Evolutionary conservation across 2,329 filamentous ascomycete species (phyloP).

Genomic region (Cytospora schulzeri): DNA sequence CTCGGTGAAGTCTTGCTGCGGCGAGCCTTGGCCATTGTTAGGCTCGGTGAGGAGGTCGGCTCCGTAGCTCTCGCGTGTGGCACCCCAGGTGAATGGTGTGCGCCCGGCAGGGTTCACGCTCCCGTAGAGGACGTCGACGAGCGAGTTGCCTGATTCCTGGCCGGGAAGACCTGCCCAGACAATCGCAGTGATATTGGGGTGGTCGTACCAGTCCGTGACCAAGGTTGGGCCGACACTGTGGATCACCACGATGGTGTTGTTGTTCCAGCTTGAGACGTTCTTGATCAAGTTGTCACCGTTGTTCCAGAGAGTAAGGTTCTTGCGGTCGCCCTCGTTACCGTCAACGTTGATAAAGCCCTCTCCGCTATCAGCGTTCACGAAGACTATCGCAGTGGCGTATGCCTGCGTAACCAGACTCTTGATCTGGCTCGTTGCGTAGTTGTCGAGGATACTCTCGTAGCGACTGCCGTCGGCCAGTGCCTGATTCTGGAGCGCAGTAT

Average conservation of each 20-base stretch:
- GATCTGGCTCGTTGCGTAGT: constrained; percentile 64
- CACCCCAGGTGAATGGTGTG: constrained; percentile 79
- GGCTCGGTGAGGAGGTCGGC: constrained; percentile 67
- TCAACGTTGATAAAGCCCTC: constrained; percentile 86
- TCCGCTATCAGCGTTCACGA: constrained; percentile 83
- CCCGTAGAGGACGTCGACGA: constrained; percentile 83
- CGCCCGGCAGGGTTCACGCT: constrained; percentile 75
- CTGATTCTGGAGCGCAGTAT: constrained; percentile 67
- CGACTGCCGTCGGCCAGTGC: constrained; percentile 60
- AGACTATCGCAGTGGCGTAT: constrained; percentile 77
- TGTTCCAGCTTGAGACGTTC: constrained; percentile 74
- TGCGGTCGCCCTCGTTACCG: constrained; percentile 83
- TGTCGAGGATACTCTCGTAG: constrained; percentile 69
- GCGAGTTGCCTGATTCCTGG: constrained; percentile 78
- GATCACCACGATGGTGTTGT: constrained; percentile 90
- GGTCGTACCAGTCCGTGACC: constrained; percentile 72
- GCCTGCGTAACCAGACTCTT: constrained; percentile 61
- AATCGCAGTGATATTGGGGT: constrained; percentile 80
- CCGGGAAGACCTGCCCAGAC: constrained; percentile 81
- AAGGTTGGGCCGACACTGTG: constrained; percentile 83
- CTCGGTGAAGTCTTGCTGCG: constrained; percentile 75
- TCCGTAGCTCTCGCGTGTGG: constrained; percentile 67
- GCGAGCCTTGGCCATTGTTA: constrained; percentile 66
- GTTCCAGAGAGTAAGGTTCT: constrained; percentile 89
- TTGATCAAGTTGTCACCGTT: constrained; percentile 79